Percentiles rank a stretch among this genome's conserved stretches.
These are phyloP conservation scores for Neofusicoccum umdonicola DNA, from an alignment of 2,329 filamentous ascomycete genomes.

Conservation along the genomic window DNA sequence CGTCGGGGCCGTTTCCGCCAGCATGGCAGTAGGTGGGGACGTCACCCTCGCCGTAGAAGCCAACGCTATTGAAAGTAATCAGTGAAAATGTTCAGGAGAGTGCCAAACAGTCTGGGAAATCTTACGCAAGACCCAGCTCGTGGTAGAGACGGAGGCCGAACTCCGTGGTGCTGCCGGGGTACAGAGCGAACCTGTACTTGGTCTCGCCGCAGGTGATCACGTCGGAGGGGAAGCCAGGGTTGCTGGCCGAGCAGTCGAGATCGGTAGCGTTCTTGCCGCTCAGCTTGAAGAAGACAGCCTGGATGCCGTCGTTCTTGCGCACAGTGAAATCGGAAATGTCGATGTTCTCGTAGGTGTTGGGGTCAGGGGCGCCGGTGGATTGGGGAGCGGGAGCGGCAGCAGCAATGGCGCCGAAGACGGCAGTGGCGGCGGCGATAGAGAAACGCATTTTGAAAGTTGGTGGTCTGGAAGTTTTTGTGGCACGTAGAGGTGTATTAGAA, in stretches of 20 bases:
- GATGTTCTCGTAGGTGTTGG: slow-evolving; percentile 1
- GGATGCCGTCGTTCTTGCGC: slow-evolving; percentile 16
- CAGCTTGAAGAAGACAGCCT: slow-evolving; percentile 9
- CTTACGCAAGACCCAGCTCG: slow-evolving; percentile 11
- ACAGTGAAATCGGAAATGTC: slow-evolving; percentile 8
- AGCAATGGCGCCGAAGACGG: neutral
- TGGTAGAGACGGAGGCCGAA: slow-evolving; percentile 13
- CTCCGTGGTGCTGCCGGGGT: neutral
- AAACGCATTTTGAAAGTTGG: slow-evolving; percentile 35
- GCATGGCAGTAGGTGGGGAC: slow-evolving; percentile 8
- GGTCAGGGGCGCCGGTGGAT: neutral
- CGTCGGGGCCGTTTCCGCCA: slow-evolving; percentile 10
- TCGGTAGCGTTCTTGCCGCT: neutral
- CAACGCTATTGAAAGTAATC: neutral
- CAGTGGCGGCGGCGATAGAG: slow-evolving; percentile 30
- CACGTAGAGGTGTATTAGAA: too few relatives aligned
- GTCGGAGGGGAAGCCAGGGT: neutral
- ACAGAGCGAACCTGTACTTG: slow-evolving; percentile 11
- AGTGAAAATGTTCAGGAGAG: neutral
- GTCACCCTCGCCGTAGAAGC: neutral
- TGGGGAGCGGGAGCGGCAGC: neutral
- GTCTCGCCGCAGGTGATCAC: slow-evolving; percentile 9
- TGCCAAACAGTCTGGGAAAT: neutral
- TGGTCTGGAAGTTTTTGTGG: neutral
- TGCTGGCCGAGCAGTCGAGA: neutral